Base-by-base conservation (phyloP, 1,139 yeast genomes). In the Debaryomyces psychrophilus region DNA sequence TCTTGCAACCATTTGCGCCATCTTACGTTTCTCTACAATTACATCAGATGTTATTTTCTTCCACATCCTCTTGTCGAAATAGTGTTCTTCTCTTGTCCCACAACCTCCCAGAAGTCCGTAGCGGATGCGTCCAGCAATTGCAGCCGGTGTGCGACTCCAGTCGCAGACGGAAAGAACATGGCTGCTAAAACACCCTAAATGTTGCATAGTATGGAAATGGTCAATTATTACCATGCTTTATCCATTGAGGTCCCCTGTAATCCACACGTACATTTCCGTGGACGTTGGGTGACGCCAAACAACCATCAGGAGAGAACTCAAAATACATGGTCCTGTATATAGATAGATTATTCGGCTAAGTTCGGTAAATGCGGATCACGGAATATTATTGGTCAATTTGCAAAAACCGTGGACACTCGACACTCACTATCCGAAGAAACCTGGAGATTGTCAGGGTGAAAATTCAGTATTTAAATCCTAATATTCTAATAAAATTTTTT, bases 391-490 rank as follows among this genome's bases (percentile, higher is more conserved):
- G 48, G 48, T 28, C 44, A 31, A 35, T 41, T 28, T 27, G 43
- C 29, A 23, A 18, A 18, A 34, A 25, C 25, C 39, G 34, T 41
- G 39, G 39, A 33, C 39, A 31, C 27, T 25, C 15, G 37, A 14
- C 28, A 25, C 17, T n/a, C 28, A 12, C 17, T n/a, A 27, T 37
- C 44, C 38, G 45, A 38, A 44, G 44, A 42, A 47, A 47, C 45
- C 50, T 47, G 50, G 50, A 47, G 50, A 41, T 33, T 17, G 12
- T 43, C 38, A 28, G 41, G 44, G 31, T 41, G 38, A 34, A 41
- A 34, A 41, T 2, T 40, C 31, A 33, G 20, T 31, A 33, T 41
- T 34, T 27, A 41, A 31, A 39, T 33, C 33, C 31, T 12, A 15
- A 26, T 22, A 40, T 12, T 34, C 11, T 9, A 15, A 14, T 15